Base-by-base conservation (phyloP, 2,329 filamentous ascomycete genomes). In the Hypoxylon sp. region DNA sequence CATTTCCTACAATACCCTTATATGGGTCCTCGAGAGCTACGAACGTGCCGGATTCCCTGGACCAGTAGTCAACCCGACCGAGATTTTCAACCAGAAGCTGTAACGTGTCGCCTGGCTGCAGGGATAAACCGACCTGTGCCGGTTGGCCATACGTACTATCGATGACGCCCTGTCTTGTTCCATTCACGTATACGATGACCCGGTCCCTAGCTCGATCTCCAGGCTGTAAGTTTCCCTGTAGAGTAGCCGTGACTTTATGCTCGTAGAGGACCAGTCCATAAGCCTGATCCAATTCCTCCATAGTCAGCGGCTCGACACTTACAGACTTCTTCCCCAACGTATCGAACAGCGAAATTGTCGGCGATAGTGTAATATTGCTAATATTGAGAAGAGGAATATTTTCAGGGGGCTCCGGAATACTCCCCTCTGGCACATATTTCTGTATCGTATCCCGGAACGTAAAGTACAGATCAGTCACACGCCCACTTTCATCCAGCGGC, bases 11-110 rank as follows among this genome's bases (percentile, higher is more conserved):
- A 14, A 86, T 81, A 0, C 84, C 84, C 68, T 86, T 86, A 22
- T 75, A 77, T 24, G 81, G 84, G 35, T 87, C 83, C 5, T 76
- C 75, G 9, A 84, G 76, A 11, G 73, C 73, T 13, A 75, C 70
- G 44, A 70, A 71, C n/a, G 76, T 76, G 14, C 73, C 73, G 2
- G 75, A 76, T 29, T 77, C 75, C 4, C 76, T 72, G 2, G 80
- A 79, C 52, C 79, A 79, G 65, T 83, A 85, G 66, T 86, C 81
- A 1, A 85, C 82, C 2, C 84, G 80, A 1, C 84, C 84, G n/a
- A 86, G 78, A 54, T 86, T 86, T 73, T 87, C 84, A 1, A 85
- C 80, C 3, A 86, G 72, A 0, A 86, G 78, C 62, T 80, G 77
- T 4, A 86, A 67, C 24, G 71, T 78, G 67, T 85, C 83, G 5